Conservation (phyloP, 176 grass and related monocot species). For the Oryza officinalis region DNA sequence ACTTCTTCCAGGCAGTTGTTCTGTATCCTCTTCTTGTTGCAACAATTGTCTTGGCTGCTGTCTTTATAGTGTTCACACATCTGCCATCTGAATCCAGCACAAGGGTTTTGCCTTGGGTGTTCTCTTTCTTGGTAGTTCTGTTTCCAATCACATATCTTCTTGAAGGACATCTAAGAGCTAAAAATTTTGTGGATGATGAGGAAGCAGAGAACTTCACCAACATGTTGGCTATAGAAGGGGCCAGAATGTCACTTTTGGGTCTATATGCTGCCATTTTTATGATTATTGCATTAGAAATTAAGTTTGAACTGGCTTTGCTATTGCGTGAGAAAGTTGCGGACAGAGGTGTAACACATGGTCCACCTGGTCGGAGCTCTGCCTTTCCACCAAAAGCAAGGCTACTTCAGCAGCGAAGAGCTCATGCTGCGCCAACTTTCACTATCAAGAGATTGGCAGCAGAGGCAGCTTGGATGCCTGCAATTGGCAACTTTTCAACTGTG, state of each 20-base stretch:
- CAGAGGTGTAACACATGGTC: conserved; percentile 49
- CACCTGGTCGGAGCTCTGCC: conserved; percentile 50
- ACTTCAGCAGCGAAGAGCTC: conserved; percentile 80
- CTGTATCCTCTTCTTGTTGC: conserved; percentile 94
- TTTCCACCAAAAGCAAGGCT: conserved; percentile 83
- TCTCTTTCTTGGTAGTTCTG: conserved; percentile 82
- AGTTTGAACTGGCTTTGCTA: conserved; percentile 85
- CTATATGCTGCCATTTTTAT: conserved; percentile 99
- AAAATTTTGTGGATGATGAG: conserved; percentile 71
- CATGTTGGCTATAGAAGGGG: conserved; percentile 88
- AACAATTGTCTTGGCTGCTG: conserved; percentile 68
- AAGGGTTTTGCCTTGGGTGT: conserved; percentile 92
- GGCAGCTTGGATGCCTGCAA: conserved; percentile 96
- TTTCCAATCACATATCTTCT: conserved; percentile 93
- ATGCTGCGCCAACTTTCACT: conserved; percentile 78
- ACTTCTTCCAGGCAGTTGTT: conserved; percentile 86
- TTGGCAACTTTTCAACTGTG: conserved; percentile 86
- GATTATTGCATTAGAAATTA: conserved; percentile 89
- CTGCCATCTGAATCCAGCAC: conserved; percentile 95
- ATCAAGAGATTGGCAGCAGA: conserved; percentile 96
- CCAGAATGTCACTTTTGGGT: conserved; percentile 92
- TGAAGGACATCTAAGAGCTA: conserved; percentile 89
- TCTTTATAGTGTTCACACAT: conserved; percentile 91
- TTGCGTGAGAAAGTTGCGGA: conserved; percentile 72
- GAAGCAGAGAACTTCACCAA: conserved; percentile 84